Conservation (phyloP, 495 filamentous ascomycete species). For the Lasiosphaeria miniovina region DNA sequence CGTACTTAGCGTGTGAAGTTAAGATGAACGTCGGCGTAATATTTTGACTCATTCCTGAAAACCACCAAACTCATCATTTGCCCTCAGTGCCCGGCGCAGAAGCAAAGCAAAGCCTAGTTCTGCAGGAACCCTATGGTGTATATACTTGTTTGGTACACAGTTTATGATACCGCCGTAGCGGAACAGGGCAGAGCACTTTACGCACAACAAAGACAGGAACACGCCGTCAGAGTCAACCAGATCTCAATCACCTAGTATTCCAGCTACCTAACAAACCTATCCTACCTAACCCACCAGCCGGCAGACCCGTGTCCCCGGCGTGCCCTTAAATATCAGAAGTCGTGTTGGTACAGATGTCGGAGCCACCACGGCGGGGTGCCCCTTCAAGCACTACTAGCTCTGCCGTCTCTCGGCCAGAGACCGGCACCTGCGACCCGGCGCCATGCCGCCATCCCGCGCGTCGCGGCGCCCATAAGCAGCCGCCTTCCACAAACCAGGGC, state of each 20-base stretch:
- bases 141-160: too few species aligned
- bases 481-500: background rate
- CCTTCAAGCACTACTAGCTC: background rate
- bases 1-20: too few species aligned
- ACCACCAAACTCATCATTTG: too few species aligned
- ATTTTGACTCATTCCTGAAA: too few species aligned
- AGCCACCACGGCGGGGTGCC: conserved; percentile 4
- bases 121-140: too few species aligned
- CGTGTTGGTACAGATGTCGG: conserved; percentile 16
- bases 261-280: conserved; percentile 7
- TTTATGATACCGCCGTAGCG: too few species aligned
- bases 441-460: background rate
- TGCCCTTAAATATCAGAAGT: background rate
- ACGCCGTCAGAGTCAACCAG: too few species aligned
- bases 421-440: background rate
- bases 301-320: background rate
- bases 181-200: too few species aligned
- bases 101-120: too few species aligned
- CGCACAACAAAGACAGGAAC: too few species aligned
- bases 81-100: too few species aligned
- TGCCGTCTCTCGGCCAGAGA: background rate
- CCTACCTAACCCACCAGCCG: background rate
- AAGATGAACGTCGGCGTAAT: too few species aligned
- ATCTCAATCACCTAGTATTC: background rate
- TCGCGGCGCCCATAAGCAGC: background rate